Conservation (phyloP, 164 flowering plant species). For the Macadamia integrifolia region DNA sequence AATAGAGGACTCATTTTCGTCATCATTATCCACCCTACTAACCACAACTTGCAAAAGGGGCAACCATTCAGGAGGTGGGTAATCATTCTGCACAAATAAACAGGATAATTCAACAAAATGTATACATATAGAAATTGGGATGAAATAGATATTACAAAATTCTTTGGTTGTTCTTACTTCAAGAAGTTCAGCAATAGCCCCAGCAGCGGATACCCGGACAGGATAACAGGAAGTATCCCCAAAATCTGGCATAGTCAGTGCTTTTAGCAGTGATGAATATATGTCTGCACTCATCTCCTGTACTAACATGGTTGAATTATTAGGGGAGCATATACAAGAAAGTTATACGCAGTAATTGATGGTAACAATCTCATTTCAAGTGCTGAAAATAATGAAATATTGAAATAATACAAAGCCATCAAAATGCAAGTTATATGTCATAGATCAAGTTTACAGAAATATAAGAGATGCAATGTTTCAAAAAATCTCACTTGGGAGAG, state of each 20-base stretch:
- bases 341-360: background rate
- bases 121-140: background rate
- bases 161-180: constrained; percentile 35
- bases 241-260: constrained; percentile 46
- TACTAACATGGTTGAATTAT: constrained; percentile 11
- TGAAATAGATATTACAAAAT: background rate
- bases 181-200: constrained; percentile 62
- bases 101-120: background rate
- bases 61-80: constrained; percentile 71
- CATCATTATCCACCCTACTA: constrained; percentile 38
- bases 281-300: constrained; percentile 69
- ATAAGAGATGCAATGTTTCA: background rate
- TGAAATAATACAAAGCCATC: background rate
- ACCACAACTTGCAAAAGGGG: constrained; percentile 62
- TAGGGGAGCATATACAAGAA: background rate
- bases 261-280: constrained; percentile 59
- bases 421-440: background rate
- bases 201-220: constrained; percentile 77
- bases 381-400: background rate
- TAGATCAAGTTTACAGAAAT: background rate
- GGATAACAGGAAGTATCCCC: constrained; percentile 56
- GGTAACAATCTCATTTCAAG: constrained; percentile 2
- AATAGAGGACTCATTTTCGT: constrained; percentile 43
- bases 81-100: constrained; percentile 54
- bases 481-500: constrained; percentile 58